phyloP scores from a whole-genome alignment of 1,139 yeast genomes.

The Yamadazyma dendronema region DNA sequence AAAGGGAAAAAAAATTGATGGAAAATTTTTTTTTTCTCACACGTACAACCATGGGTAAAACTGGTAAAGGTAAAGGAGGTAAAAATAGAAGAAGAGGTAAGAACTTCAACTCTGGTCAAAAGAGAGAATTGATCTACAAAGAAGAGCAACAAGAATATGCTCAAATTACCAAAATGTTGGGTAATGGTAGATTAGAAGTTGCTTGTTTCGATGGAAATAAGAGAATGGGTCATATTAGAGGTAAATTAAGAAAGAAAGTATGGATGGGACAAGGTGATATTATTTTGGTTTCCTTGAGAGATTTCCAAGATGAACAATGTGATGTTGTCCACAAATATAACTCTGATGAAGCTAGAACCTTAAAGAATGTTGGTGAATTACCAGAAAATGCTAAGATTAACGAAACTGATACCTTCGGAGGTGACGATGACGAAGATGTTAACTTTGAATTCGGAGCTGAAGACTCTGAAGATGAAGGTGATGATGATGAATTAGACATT shows the following conservation, averaged over 20 bases:
- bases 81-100: conserved; percentile 98
- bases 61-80: conserved; percentile 61
- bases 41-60: conserved; percentile 39
- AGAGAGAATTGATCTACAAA: conserved; percentile 87
- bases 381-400: conserved; percentile 96
- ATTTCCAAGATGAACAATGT: conserved; percentile 97
- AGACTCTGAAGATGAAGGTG: conserved; percentile 75
- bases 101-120: conserved; percentile 87
- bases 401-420: conserved; percentile 96
- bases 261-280: conserved; percentile 99
- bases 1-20: not conserved
- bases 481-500: conserved; percentile 65
- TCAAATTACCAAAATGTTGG: conserved; percentile 96
- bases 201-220: conserved; percentile 89
- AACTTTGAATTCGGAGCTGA: conserved; percentile 98
- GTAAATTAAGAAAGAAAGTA: conserved; percentile 97
- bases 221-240: conserved; percentile 97
- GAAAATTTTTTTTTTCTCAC: not conserved
- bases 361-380: conserved; percentile 93
- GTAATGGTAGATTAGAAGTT: conserved; percentile 96
- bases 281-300: conserved; percentile 92
- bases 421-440: conserved; percentile 95
- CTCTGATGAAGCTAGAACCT: conserved; percentile 96
- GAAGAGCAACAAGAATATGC: conserved; percentile 99
- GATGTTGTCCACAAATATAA: conserved; percentile 97